phyloP scores from a whole-genome alignment of 2,329 filamentous ascomycete genomes.

The Fusarium albidum region DNA sequence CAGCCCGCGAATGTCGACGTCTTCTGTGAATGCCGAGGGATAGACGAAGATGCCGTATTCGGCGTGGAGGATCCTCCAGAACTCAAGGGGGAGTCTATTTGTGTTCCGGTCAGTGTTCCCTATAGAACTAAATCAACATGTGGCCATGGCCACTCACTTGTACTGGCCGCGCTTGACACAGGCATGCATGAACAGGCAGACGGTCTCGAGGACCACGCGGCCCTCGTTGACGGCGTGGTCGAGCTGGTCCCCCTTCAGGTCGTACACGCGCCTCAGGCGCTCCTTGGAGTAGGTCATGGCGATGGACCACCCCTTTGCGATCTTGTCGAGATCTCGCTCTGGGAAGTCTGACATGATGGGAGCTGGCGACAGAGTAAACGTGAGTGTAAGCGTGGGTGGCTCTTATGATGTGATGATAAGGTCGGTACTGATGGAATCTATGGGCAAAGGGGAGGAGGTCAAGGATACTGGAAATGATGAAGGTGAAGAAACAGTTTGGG shows the following conservation, averaged over 20 bases:
- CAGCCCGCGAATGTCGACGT: conserved; percentile 44
- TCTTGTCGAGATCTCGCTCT: conserved; percentile 45
- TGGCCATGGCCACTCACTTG: conserved; percentile 36
- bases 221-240: conserved; percentile 45
- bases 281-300: conserved; percentile 48
- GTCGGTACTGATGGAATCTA: not conserved
- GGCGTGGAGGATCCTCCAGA: conserved; percentile 48
- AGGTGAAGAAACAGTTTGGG: not conserved
- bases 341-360: conserved; percentile 34
- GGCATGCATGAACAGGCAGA: conserved; percentile 51
- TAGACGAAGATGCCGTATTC: conserved; percentile 53
- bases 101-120: conserved; percentile 1
- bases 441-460: not conserved
- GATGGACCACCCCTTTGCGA: conserved; percentile 49
- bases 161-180: conserved; percentile 49
- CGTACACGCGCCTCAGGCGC: conserved; percentile 44
- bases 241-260: conserved; percentile 45
- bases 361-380: not conserved
- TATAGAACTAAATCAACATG: not conserved
- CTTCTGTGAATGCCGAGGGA: conserved; percentile 49
- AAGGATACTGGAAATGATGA: not conserved
- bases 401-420: not conserved
- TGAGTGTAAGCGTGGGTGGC: conserved; percentile 6
- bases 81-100: conserved; percentile 46
- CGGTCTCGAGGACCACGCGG: conserved; percentile 48